phyloP scores from a whole-genome alignment of 2,329 filamentous ascomycete genomes.

The Colletotrichum tamarilloi region DNA sequence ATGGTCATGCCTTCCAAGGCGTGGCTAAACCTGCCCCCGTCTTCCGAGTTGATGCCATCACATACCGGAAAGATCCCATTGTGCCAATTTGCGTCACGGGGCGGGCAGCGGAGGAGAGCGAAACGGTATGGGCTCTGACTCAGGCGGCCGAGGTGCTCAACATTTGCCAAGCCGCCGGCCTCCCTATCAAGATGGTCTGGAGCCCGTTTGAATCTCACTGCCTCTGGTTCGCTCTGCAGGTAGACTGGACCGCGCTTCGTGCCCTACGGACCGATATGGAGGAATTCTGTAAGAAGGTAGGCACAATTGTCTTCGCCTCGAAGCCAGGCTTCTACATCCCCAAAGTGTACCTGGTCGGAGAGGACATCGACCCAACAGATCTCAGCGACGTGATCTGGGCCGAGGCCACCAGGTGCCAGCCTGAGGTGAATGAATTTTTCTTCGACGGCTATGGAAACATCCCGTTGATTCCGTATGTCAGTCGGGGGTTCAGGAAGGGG shows the following conservation, averaged over 20 bases:
- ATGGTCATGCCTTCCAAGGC: conserved; percentile 34
- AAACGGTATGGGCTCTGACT: background rate
- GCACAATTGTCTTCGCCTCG: conserved; percentile 53
- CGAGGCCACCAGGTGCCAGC: conserved; percentile 58
- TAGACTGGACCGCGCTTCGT: conserved; percentile 67
- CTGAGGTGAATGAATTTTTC: conserved; percentile 53
- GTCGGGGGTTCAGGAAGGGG: conserved; percentile 45
- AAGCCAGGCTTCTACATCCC: conserved; percentile 57
- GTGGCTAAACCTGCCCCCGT: conserved; percentile 42
- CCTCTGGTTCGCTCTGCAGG: conserved; percentile 62
- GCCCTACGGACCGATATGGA: conserved; percentile 60
- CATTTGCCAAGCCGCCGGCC: conserved; percentile 46
- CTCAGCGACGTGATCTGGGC: conserved; percentile 61
- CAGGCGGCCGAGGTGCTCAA: conserved; percentile 54
- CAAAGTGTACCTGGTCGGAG: conserved; percentile 56
- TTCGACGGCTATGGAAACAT: conserved; percentile 56
- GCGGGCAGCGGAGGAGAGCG: conserved; percentile 55
- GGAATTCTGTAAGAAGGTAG: conserved; percentile 53
- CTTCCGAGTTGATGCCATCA: conserved; percentile 58
- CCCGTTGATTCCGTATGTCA: conserved; percentile 58
- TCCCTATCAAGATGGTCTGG: conserved; percentile 57
- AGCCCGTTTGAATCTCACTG: conserved; percentile 58
- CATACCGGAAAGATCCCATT: conserved; percentile 58
- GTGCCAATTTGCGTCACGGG: conserved; percentile 60
- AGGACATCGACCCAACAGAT: conserved; percentile 60